Percentiles rank a stretch among this genome's conserved stretches.
phyloP scores from a whole-genome alignment of 106 monocot species.

The Cymbidium sinense region DNA sequence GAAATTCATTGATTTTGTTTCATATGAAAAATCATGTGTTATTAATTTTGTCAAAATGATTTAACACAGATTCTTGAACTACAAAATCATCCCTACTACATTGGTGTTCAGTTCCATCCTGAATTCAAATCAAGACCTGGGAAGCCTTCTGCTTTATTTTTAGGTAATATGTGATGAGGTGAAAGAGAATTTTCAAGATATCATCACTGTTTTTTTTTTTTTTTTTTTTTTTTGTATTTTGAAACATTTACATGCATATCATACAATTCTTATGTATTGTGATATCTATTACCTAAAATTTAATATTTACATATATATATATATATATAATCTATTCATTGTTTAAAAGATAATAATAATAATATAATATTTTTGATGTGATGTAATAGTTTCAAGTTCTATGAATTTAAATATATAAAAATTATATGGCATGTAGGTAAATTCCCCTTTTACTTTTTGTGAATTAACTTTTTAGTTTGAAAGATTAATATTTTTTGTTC shows the following conservation, averaged over 20 bases:
- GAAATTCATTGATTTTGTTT: neutral
- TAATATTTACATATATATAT: too few species aligned
- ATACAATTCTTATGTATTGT: too few species aligned
- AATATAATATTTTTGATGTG: too few species aligned
- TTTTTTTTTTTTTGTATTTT: too few species aligned
- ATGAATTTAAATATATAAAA: too few species aligned
- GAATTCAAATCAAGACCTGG: constrained; percentile 83
- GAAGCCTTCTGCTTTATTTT: constrained; percentile 59
- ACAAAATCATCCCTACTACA: constrained; percentile 58
- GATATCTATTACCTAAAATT: too few species aligned
- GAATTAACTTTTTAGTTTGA: neutral
- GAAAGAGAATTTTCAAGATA: neutral
- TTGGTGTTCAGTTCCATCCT: constrained; percentile 83
- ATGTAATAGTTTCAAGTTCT: too few species aligned
- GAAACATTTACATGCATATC: too few species aligned
- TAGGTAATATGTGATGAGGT: constrained; percentile 24
- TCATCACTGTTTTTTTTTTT: too few species aligned
- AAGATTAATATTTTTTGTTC: neutral
- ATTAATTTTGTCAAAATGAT: neutral
- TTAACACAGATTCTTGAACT: constrained; percentile 61
- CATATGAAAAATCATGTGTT: neutral
- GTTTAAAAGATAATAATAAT: too few species aligned
- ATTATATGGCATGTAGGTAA: too few species aligned
- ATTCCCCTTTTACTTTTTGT: neutral
- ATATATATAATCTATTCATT: too few species aligned